Conservation (phyloP, 208 protist genomes). For the Leptomonas seymouri region DNA sequence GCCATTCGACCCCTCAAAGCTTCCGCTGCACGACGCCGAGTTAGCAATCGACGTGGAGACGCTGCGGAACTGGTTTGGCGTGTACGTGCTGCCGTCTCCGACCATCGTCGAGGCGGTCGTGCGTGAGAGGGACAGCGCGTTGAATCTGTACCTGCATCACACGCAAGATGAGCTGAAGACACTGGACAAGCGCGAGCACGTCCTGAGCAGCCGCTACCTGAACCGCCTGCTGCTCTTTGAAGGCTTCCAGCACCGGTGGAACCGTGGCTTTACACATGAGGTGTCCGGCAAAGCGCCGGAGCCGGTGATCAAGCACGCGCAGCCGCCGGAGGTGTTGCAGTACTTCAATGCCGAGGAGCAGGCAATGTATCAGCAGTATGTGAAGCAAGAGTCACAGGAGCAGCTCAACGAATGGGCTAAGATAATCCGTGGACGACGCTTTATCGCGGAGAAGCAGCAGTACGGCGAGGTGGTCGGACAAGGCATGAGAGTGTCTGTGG, state of each 20-base stretch:
- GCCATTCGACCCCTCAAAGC: constrained; percentile 62
- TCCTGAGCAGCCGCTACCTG: constrained; percentile 84
- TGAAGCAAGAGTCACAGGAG: constrained; percentile 55
- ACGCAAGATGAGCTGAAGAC: constrained; percentile 60
- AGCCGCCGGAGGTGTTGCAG: constrained; percentile 66
- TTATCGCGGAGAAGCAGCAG: constrained; percentile 62
- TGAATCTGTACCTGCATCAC: constrained; percentile 68
- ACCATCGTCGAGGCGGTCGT: constrained; percentile 70
- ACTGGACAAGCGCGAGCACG: constrained; percentile 80
- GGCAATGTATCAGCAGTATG: constrained; percentile 83
- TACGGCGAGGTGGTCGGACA: constrained; percentile 71
- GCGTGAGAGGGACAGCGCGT: constrained; percentile 26
- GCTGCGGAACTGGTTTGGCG: constrained; percentile 87
- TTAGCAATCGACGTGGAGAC: constrained; percentile 61
- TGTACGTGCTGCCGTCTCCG: constrained; percentile 86
- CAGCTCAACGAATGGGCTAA: constrained; percentile 67
- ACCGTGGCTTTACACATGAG: constrained; percentile 59
- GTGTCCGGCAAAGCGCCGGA: constrained; percentile 70
- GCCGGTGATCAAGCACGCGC: constrained; percentile 66
- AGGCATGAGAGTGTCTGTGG: constrained; percentile 49
- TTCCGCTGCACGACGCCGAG: constrained; percentile 67
- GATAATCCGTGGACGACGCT: constrained; percentile 60
- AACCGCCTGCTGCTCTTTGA: constrained; percentile 76
- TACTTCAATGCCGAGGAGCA: constrained; percentile 80
- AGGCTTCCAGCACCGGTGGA: constrained; percentile 66